Base-by-base conservation (phyloP, 495 filamentous ascomycete genomes). In the Neurospora sp. region DNA sequence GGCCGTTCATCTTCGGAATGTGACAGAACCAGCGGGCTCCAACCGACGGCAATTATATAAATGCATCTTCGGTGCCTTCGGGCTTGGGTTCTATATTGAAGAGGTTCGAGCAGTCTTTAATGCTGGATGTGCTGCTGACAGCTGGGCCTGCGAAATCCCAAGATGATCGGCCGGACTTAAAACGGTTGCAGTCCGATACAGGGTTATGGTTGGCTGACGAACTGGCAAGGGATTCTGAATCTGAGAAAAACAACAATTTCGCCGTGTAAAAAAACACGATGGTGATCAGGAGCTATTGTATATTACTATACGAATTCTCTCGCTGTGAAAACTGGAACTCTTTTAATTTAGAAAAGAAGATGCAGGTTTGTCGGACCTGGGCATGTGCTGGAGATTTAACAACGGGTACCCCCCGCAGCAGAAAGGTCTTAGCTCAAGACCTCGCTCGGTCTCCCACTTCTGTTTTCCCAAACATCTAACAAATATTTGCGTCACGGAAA, bases 261-360 rank as follows among this genome's bases (percentile, higher is more conserved):
- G 7, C 4, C 7, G 3, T n/a, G 1, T 0, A 2, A 45, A 21
- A 21, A 5, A 4, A 45, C 4, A n/a, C 42, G 19, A 1, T 2
- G 1, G 17, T 0, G 8, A 10, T 10, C 19, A n/a, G 3, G 2
- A 45, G 42, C 8, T 9, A 10, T 4, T 17, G 39, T 4, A 4
- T 4, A 42, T 19, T 19, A 19, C 5, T n/a, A n/a, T 45, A n/a
- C 0, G 42, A 45, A 10, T n/a, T n/a, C 0, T 43, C 1, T n/a
- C 3, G 2, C 3, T 45, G 17, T 4, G 3, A 45, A 0, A 10
- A 1, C 42, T n/a, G 0, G 7, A 45, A 2, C 19, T 21, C 2
- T n/a, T n/a, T n/a, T n/a, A n/a, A n/a, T n/a, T n/a, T n/a, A 45
- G n/a, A 42, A 42, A 43, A 43, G 40, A 8, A 19, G 4, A n/a